Evolutionary conservation across 441 rosid genomes (phyloP).

Genomic region (Euphorbia celastroides): DNA sequence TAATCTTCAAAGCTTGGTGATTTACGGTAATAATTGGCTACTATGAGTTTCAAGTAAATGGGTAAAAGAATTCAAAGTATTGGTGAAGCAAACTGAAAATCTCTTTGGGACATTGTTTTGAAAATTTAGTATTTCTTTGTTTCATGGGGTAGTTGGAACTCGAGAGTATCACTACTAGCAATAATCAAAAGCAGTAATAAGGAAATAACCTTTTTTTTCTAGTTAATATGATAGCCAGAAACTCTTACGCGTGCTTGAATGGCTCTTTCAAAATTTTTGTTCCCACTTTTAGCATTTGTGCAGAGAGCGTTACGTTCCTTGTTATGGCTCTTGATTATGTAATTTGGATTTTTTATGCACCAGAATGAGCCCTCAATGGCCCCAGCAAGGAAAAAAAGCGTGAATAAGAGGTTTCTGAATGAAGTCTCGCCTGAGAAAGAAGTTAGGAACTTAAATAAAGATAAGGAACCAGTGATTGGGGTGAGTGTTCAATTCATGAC

Average conservation of each 20-base stretch:
- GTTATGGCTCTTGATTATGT: constrained; percentile 2
- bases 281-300: neutral
- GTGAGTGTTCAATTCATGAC: constrained; percentile 34
- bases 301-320: neutral
- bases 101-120: neutral
- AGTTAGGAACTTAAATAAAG: constrained; percentile 42
- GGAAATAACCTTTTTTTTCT: neutral
- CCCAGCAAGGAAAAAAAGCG: constrained; percentile 69
- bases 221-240: neutral
- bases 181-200: neutral
- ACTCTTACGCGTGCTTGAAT: neutral
- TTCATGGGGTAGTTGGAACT: neutral
- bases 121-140: neutral
- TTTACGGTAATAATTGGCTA: neutral
- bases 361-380: constrained; percentile 49
- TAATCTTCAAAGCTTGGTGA: neutral
- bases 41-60: neutral
- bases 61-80: neutral
- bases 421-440: constrained; percentile 62
- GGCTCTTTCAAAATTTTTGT: neutral
- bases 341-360: constrained; percentile 14
- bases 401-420: constrained; percentile 54
- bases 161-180: neutral
- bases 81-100: neutral
- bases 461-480: constrained; percentile 33